phyloP scores from a whole-genome alignment of 768 basidiomycete genomes.

The Lactarius hengduanensis region DNA sequence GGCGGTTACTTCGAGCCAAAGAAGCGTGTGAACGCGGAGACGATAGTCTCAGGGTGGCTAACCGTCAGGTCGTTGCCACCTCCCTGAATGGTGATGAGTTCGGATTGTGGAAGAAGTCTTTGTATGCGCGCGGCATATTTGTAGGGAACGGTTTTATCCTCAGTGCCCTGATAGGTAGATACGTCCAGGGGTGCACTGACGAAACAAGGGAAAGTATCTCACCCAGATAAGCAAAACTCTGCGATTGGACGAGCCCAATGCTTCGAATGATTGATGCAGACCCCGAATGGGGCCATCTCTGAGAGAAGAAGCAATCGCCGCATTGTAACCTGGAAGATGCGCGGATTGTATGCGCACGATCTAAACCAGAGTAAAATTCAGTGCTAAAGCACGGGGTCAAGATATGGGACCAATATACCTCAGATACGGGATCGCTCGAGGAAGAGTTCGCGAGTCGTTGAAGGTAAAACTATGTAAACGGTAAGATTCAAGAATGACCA shows the following conservation, averaged over 20 bases:
- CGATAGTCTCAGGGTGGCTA: slow-evolving; percentile 29
- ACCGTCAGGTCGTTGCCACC: slow-evolving; percentile 48
- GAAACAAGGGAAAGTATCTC: slow-evolving; percentile 27
- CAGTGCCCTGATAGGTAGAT: slow-evolving; percentile 47
- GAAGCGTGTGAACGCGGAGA: slow-evolving; percentile 23
- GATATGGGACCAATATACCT: slow-evolving; percentile 28
- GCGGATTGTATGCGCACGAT: slow-evolving; percentile 79
- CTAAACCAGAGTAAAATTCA: slow-evolving; percentile 35
- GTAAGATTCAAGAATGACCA: background rate
- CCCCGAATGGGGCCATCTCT: slow-evolving; percentile 72
- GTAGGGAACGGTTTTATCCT: slow-evolving; percentile 54
- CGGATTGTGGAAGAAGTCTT: slow-evolving; percentile 44
- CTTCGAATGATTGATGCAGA: slow-evolving; percentile 51
- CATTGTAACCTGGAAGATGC: slow-evolving; percentile 70
- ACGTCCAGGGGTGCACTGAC: background rate
- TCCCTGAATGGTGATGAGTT: slow-evolving; percentile 48
- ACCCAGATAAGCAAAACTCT: slow-evolving; percentile 67
- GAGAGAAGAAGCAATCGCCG: slow-evolving; percentile 72
- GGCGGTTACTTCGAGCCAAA: slow-evolving; percentile 17
- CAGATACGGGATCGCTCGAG: slow-evolving; percentile 34
- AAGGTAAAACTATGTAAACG: slow-evolving; percentile 34
- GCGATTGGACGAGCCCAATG: slow-evolving; percentile 47
- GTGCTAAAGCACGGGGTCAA: background rate
- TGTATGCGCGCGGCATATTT: slow-evolving; percentile 52
- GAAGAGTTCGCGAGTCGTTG: slow-evolving; percentile 36